phyloP scores from a whole-genome alignment of 1,284 basidiomycete species.

The Malassezia sympodialis region DNA sequence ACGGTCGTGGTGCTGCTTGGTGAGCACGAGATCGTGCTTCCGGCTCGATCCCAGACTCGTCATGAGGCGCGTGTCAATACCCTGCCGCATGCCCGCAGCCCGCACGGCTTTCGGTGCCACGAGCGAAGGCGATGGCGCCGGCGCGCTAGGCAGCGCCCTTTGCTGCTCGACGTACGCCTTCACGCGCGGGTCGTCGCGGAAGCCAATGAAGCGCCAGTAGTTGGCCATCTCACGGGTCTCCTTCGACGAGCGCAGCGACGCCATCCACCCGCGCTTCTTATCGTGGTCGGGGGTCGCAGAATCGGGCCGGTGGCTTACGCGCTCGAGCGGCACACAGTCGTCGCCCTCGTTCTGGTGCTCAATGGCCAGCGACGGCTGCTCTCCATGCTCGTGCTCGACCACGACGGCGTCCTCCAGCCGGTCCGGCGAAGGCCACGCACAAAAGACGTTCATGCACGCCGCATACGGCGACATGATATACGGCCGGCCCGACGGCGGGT shows the following conservation, averaged over 20 bases:
- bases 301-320: slow-evolving; percentile 20
- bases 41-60: slow-evolving; percentile 13
- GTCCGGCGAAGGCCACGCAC: slow-evolving; percentile 48
- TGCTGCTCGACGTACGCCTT: slow-evolving; percentile 32
- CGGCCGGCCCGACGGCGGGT: slow-evolving; percentile 47
- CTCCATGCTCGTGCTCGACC: slow-evolving; percentile 35
- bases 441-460: slow-evolving; percentile 50
- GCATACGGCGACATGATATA: slow-evolving; percentile 51
- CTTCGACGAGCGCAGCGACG: slow-evolving; percentile 19
- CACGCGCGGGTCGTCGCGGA: slow-evolving; percentile 37
- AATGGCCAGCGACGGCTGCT: slow-evolving; percentile 20
- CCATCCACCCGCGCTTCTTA: slow-evolving; percentile 33
- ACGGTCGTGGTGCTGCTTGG: neutral
- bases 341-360: slow-evolving; percentile 36
- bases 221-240: slow-evolving; percentile 39
- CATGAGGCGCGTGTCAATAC: slow-evolving; percentile 10
- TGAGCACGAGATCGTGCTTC: slow-evolving; percentile 2
- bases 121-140: neutral
- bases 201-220: slow-evolving; percentile 50
- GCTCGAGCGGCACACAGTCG: slow-evolving; percentile 46
- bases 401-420: slow-evolving; percentile 47
- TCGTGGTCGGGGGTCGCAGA: slow-evolving; percentile 19
- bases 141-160: neutral
- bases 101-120: neutral
- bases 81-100: neutral